Evolutionary conservation across 768 basidiomycete species (phyloP), one percentile per base, ranked within the genome.

Genomic region (Leccinum longicurvipes): DNA sequence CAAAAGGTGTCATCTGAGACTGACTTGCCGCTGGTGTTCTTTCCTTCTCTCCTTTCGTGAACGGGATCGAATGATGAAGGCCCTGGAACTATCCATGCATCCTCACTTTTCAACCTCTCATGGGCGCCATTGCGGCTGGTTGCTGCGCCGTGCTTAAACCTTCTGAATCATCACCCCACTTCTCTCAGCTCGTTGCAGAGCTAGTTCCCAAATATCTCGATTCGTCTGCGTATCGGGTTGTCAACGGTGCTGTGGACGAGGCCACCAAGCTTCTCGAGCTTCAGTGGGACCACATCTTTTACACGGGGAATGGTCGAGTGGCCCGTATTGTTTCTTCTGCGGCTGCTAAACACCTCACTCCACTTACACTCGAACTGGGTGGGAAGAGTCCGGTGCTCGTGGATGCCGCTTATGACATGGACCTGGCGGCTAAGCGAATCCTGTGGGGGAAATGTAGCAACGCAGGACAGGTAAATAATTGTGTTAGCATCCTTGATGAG

Each of bases 101-200:
- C 10, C 75, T 86, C 29, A 74, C 64, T 5, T 66, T 87, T 6
- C 78, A 79, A 36, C 86, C 87, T 3, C 71, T 86, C 21, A 75
- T 80, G 49, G 89, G 88, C 4, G 89, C 89, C 1, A 86, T 92
- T 48, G 77, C 87, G 0, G 87, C 88, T 1, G 90, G 89, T 0
- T 87, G 85, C 62, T 77, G 83, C n/a, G 79, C 77, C 0, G 76
- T 83, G 9, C 46, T 90, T 63, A 91, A 91, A 64, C 79, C 80
- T 0, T 89, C 87, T 8, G 90, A 91, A 63, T 47, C 44, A 12
- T 67, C 76, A 0, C 80, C 85, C 0, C 69, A 76, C 41, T 75
- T 74, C 54, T 76, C 82, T 0, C 61, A 71, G 3, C 76, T 87
- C 4, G 59, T 91, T 3, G 77, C 81, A 0, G 72, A 76, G 14